Conservation (phyloP, 2,329 filamentous ascomycete species). For the Alternaria metachromatica region DNA sequence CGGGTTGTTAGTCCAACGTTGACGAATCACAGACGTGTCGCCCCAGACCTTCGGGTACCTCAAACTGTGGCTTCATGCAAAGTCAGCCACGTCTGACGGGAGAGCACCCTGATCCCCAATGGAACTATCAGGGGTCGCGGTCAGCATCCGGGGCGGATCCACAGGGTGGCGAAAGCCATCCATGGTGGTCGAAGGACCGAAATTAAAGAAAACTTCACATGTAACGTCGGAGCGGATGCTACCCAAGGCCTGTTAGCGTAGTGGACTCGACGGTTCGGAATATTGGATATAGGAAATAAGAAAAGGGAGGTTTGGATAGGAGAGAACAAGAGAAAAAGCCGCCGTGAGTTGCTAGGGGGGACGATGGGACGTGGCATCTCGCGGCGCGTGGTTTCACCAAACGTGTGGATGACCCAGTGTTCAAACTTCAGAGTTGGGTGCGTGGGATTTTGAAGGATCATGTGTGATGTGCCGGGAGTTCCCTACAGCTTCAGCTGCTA, state of each 20-base stretch:
- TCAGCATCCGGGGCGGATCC: slow-evolving; percentile 8
- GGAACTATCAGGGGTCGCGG: not conserved
- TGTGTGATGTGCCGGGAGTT: not conserved
- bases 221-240: slow-evolving; percentile 18
- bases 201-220: slow-evolving; percentile 17
- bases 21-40: slow-evolving; percentile 21
- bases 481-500: slow-evolving; percentile 1
- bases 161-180: slow-evolving; percentile 1
- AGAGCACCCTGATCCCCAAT: slow-evolving; percentile 9
- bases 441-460: slow-evolving; percentile 8
- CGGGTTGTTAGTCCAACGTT: slow-evolving; percentile 12
- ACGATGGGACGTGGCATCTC: not conserved
- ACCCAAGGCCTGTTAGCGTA: slow-evolving; percentile 19
- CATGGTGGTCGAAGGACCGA: slow-evolving; percentile 14
- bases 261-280: slow-evolving; percentile 15
- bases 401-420: slow-evolving; percentile 3
- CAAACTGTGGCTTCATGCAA: slow-evolving; percentile 29
- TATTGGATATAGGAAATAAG: slow-evolving; percentile 15
- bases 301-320: slow-evolving; percentile 2
- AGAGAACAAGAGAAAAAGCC: not conserved
- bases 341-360: not conserved
- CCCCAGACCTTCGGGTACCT: slow-evolving; percentile 6
- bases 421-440: not conserved
- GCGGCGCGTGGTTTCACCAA: slow-evolving; percentile 5
- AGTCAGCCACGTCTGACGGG: slow-evolving; percentile 24